phyloP scores from a whole-genome alignment of 495 filamentous ascomycete genomes.

The Podospora didyma region DNA sequence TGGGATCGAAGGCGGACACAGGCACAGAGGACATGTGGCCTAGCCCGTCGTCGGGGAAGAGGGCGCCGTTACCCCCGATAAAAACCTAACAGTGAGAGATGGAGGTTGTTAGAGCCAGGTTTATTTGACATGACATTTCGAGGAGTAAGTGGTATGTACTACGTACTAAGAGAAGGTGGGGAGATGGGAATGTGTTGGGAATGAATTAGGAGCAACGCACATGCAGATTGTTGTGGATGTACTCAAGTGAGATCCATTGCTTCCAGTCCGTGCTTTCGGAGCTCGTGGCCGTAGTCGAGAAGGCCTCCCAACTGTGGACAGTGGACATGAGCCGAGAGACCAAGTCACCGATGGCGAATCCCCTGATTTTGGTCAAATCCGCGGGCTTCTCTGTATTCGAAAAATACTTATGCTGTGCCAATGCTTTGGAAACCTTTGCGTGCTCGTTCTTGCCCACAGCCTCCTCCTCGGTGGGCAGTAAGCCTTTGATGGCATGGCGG shows the following conservation, averaged over 20 bases:
- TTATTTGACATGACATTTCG: too few species aligned
- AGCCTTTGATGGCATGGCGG: neutral
- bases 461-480: neutral
- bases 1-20: constrained; percentile 63
- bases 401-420: neutral
- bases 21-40: constrained; percentile 57
- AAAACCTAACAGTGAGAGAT: neutral
- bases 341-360: neutral
- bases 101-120: neutral
- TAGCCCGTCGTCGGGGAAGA: constrained; percentile 27
- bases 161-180: too few species aligned
- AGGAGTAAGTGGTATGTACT: too few species aligned
- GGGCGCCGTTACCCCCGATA: neutral
- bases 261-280: neutral
- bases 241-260: neutral
- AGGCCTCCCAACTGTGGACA: neutral
- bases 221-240: constrained; percentile 3
- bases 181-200: neutral
- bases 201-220: neutral
- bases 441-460: neutral
- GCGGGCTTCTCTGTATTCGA: neutral
- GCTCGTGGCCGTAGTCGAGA: neutral
- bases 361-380: neutral
- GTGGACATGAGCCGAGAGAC: neutral
- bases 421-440: neutral